Conservation (phyloP, 768 basidiomycete genomes). For the Auriscalpium vulgare region DNA sequence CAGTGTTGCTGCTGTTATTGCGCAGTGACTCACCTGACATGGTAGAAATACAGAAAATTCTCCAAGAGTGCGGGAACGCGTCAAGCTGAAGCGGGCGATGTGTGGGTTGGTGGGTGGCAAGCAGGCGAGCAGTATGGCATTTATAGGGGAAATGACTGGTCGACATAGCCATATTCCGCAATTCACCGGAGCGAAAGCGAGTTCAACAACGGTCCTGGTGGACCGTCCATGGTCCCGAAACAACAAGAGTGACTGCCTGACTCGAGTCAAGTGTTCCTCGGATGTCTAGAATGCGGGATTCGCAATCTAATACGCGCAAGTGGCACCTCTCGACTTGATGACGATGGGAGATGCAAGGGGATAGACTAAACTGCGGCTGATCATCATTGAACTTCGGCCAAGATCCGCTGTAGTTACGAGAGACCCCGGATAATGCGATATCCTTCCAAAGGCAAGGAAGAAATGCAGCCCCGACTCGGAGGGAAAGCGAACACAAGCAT, state of each 20-base stretch:
- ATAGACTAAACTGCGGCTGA: no score
- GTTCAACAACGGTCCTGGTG: no score
- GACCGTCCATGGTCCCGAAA: neutral
- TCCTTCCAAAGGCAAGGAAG: no score
- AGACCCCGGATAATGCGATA: no score
- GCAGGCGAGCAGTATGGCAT: neutral
- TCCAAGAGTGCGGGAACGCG: neutral
- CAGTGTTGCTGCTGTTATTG: neutral
- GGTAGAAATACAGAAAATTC: neutral
- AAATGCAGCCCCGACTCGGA: no score
- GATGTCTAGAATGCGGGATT: neutral
- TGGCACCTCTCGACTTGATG: neutral
- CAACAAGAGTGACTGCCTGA: slow-evolving; percentile 2
- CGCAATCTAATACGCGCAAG: neutral
- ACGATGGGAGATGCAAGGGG: neutral
- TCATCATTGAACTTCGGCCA: neutral
- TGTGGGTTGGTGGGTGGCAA: neutral
- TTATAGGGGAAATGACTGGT: neutral
- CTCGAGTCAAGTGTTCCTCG: slow-evolving; percentile 14
- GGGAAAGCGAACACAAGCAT: no score
- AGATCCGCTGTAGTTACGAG: neutral
- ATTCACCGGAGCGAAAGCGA: no score
- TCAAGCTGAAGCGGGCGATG: neutral
- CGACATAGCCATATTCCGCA: neutral
- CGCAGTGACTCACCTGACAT: neutral